A percentile compares a stretch with the other conserved stretches of the same genome.
phyloP scores from a whole-genome alignment of 2,329 filamentous ascomycete genomes.

The Acrodontium crateriforme region DNA sequence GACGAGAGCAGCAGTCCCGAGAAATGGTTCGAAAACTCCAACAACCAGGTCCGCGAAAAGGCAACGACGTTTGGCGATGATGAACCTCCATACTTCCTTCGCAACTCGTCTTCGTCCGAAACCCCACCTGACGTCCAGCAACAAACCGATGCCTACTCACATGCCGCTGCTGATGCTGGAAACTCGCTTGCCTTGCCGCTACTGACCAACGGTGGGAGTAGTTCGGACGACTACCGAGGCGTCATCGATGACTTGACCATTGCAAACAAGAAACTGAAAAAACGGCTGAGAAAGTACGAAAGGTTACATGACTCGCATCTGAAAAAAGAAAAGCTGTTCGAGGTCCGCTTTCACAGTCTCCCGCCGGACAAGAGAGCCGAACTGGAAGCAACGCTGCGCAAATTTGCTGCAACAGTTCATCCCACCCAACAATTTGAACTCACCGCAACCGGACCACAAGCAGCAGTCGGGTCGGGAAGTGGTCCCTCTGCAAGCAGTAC shows the following conservation, averaged over 20 bases:
- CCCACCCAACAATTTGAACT: constrained; percentile 18
- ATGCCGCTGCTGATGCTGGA: not conserved
- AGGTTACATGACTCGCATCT: constrained; percentile 52
- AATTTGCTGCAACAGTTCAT: constrained; percentile 43
- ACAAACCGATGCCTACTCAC: constrained; percentile 6
- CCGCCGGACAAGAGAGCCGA: constrained; percentile 61
- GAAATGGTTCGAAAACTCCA: constrained; percentile 38
- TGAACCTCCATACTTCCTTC: constrained; percentile 29
- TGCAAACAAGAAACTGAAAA: constrained; percentile 66
- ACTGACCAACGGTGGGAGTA: constrained; percentile 37
- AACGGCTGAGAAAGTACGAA: constrained; percentile 57
- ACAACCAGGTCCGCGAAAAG: constrained; percentile 31
- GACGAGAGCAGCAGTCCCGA: constrained; percentile 39
- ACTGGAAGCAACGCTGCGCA: constrained; percentile 56
- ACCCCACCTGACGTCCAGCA: constrained; percentile 25
- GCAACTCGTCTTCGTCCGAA: constrained; percentile 25
- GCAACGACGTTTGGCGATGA: constrained; percentile 28
- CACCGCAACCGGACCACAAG: too few relatives aligned
- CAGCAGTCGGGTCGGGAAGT: constrained; percentile 14
- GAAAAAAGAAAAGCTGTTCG: constrained; percentile 65
- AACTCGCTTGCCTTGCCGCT: constrained; percentile 24
- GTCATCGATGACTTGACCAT: constrained; percentile 81
- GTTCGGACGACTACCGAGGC: constrained; percentile 60
- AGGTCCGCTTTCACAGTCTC: constrained; percentile 65
- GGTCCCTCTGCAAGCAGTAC: constrained; percentile 39